Percentiles rank a stretch among this genome's conserved stretches.
Conservation (phyloP, 495 filamentous ascomycete genomes). For the Aspergillus biplanus region DNA sequence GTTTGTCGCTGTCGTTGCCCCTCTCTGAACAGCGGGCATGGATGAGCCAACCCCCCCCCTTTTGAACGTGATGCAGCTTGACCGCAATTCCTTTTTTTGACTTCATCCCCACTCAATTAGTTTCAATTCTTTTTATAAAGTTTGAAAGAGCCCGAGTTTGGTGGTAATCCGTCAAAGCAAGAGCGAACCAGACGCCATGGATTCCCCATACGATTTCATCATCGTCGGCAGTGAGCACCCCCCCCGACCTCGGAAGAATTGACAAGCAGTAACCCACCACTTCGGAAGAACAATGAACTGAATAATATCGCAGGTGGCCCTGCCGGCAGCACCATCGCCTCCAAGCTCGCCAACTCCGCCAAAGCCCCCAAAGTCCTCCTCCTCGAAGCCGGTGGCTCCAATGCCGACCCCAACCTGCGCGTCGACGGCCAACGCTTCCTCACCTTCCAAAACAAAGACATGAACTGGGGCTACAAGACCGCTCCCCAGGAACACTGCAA, state of each 20-base stretch:
- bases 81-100: neutral
- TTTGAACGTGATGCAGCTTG: too few relatives aligned
- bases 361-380: constrained; percentile 56
- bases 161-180: neutral
- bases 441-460: constrained; percentile 46
- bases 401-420: constrained; percentile 49
- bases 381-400: constrained; percentile 59
- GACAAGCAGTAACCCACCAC: neutral
- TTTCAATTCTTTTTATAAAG: too few relatives aligned
- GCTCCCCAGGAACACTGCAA: constrained; percentile 55
- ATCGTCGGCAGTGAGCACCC: constrained; percentile 11
- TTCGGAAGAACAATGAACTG: neutral
- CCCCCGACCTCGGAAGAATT: neutral
- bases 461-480: constrained; percentile 68
- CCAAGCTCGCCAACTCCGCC: constrained; percentile 46
- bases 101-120: neutral
- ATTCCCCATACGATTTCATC: constrained; percentile 14
- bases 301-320: constrained; percentile 52
- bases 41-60: too few relatives aligned
- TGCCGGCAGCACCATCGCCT: constrained; percentile 55
- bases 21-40: too few relatives aligned
- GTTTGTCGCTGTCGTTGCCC: too few relatives aligned
- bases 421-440: constrained; percentile 57
- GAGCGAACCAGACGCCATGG: neutral
- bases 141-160: too few relatives aligned